Evolutionary conservation across 2,329 filamentous ascomycete genomes (phyloP).

Genomic region (Exophiala alcalophila): DNA sequence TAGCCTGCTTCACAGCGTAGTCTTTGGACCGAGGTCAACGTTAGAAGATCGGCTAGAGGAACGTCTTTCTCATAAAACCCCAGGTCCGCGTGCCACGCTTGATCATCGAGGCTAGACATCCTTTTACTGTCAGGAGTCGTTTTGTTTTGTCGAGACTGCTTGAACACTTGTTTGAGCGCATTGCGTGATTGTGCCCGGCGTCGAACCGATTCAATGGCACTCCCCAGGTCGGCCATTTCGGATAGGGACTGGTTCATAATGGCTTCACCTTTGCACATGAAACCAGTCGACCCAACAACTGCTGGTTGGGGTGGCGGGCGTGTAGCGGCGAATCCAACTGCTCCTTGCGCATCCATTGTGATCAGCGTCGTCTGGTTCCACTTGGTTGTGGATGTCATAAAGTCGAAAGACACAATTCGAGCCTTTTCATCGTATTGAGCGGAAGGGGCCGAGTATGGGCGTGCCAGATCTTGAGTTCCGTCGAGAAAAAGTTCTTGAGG

Average conservation of each 20-base stretch:
- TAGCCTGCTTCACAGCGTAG: constrained; percentile 55
- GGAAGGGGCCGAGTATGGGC: constrained; percentile 46
- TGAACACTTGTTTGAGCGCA: constrained; percentile 17
- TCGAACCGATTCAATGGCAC: constrained; percentile 12
- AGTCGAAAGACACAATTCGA: constrained; percentile 60
- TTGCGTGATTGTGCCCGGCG: constrained; percentile 22
- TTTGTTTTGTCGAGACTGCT: constrained; percentile 21
- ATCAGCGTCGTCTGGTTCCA: constrained; percentile 51
- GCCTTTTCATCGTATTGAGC: constrained; percentile 46
- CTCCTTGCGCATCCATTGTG: constrained; percentile 51
- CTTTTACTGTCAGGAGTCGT: constrained; percentile 10
- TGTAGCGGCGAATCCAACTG: constrained; percentile 48
- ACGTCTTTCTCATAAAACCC: constrained; percentile 31
- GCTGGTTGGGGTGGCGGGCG: constrained; percentile 15
- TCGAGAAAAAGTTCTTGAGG: constrained; percentile 47
- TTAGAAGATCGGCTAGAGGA: constrained; percentile 40
- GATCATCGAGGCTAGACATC: constrained; percentile 23
- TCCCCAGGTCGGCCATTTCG: neutral
- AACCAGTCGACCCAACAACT: constrained; percentile 17
- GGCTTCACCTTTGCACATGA: constrained; percentile 17
- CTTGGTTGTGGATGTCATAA: constrained; percentile 49
- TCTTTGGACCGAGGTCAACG: constrained; percentile 44
- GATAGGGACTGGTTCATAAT: constrained; percentile 1
- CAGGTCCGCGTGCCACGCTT: constrained; percentile 24
- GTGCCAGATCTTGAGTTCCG: constrained; percentile 43